Conservation (phyloP, 192 early-diverging fungal species). For the Rhizophagus sp. region DNA sequence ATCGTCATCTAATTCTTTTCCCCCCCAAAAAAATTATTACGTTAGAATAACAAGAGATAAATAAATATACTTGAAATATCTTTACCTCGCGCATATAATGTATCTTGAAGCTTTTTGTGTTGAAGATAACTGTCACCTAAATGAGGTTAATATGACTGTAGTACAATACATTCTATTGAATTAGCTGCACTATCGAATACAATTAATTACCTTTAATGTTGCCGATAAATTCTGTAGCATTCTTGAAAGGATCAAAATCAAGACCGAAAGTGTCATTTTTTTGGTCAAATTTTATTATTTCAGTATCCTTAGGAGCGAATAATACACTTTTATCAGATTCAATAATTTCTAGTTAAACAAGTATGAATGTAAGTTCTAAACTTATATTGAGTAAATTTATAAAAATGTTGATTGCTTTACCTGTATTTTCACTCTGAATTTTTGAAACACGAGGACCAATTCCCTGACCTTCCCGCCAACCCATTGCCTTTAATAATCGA, state of each 20-base stretch:
- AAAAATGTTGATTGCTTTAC: slow-evolving; percentile 1
- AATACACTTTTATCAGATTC: neutral
- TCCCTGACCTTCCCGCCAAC: slow-evolving; percentile 86
- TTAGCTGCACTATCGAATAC: neutral
- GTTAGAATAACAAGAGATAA: neutral
- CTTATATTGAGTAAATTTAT: neutral
- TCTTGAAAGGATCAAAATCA: slow-evolving; percentile 68
- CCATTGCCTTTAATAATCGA: slow-evolving; percentile 76
- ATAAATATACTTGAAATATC: neutral
- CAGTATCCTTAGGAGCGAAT: slow-evolving; percentile 65
- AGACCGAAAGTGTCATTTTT: slow-evolving; percentile 65
- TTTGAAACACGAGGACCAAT: slow-evolving; percentile 71
- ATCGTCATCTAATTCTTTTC: slow-evolving; percentile 48
- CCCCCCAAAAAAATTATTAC: too few species aligned
- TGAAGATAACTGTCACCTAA: slow-evolving; percentile 15
- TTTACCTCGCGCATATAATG: neutral
- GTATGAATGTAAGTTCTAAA: neutral
- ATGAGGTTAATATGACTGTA: slow-evolving; percentile 7
- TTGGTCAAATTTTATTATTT: slow-evolving; percentile 44
- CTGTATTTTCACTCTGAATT: slow-evolving; percentile 31
- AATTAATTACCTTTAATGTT: slow-evolving; percentile 27
- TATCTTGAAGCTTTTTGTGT: neutral
- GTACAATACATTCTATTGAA: neutral
- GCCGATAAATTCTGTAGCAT: slow-evolving; percentile 64
- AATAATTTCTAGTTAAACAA: neutral